These are phyloP conservation scores for Senecio squalidus DNA, from an alignment of 140 eudicot species.

Conservation along the genomic window DNA sequence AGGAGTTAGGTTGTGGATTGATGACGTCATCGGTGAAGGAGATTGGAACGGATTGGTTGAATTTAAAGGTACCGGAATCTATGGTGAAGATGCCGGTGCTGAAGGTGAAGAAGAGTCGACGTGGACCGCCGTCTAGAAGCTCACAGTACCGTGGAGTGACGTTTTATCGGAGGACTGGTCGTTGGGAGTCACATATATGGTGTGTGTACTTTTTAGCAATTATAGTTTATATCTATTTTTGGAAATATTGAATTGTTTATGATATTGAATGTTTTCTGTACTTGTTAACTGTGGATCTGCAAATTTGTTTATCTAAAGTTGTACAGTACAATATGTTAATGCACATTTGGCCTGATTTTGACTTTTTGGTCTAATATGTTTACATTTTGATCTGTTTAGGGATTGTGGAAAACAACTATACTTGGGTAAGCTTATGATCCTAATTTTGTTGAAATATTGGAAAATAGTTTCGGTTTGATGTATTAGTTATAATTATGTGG, in stretches of 20 bases:
- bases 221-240: too few relatives aligned
- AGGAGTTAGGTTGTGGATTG: slow-evolving; percentile 16
- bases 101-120: slow-evolving; percentile 63
- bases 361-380: slow-evolving; percentile 7
- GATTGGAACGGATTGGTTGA: slow-evolving; percentile 49
- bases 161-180: slow-evolving; percentile 92
- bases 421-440: slow-evolving; percentile 47
- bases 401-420: slow-evolving; percentile 90
- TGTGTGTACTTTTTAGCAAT: slow-evolving; percentile 24
- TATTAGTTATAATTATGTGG: slow-evolving; percentile 2
- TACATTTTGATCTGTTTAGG: slow-evolving; percentile 44
- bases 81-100: slow-evolving; percentile 18
- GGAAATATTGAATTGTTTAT: not conserved
- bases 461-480: not conserved
- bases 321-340: not conserved
- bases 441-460: not conserved
- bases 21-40: slow-evolving; percentile 21
- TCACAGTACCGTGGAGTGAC: slow-evolving; percentile 96
- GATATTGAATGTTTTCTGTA: not conserved
- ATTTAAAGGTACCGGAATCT: slow-evolving; percentile 45
- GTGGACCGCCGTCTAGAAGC: slow-evolving; percentile 95
- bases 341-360: not conserved
- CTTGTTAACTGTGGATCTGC: not conserved
- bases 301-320: not conserved
- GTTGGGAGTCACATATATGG: slow-evolving; percentile 99